These are phyloP conservation scores for Arachnomyces sp. DNA, from an alignment of 2,329 filamentous ascomycete species.

Conservation along the genomic window DNA sequence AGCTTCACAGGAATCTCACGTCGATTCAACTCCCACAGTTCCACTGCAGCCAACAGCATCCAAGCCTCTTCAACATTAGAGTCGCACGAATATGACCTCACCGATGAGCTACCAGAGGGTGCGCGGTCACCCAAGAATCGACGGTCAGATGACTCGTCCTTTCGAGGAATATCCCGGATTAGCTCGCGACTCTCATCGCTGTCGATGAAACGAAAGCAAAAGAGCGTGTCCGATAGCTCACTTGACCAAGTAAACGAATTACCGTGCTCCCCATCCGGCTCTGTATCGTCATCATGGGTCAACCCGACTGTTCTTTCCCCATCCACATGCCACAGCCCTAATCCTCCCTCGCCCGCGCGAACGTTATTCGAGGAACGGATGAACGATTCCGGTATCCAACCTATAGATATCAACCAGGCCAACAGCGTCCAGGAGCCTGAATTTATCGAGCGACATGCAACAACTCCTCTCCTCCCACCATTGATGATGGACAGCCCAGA, in stretches of 20 bases:
- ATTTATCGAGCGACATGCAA: slow-evolving; percentile 47
- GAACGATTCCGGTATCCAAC: slow-evolving; percentile 40
- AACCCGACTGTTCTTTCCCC: slow-evolving; percentile 28
- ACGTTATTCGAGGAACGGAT: slow-evolving; percentile 53
- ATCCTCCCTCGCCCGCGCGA: slow-evolving; percentile 54
- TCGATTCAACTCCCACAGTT: slow-evolving; percentile 7
- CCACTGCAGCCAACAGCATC: not conserved
- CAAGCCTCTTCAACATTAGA: slow-evolving; percentile 15
- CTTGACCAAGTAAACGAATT: slow-evolving; percentile 23
- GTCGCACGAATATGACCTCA: slow-evolving; percentile 39
- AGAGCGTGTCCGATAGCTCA: slow-evolving; percentile 27
- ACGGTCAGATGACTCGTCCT: slow-evolving; percentile 40
- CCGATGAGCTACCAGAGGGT: slow-evolving; percentile 55
- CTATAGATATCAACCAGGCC: slow-evolving; percentile 47
- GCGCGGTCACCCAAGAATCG: slow-evolving; percentile 48
- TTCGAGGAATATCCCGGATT: slow-evolving; percentile 56
- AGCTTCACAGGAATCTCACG: slow-evolving; percentile 9
- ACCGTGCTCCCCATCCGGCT: slow-evolving; percentile 34
- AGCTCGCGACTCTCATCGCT: slow-evolving; percentile 62
- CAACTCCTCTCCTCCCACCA: slow-evolving; percentile 78
- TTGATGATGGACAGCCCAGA: slow-evolving; percentile 56
- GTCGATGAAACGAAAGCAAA: slow-evolving; percentile 42
- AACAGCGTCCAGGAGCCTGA: slow-evolving; percentile 48
- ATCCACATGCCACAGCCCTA: slow-evolving; percentile 41
- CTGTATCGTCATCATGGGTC: slow-evolving; percentile 31